phyloP scores from a whole-genome alignment of 2,329 filamentous ascomycete species.

The Fusarium verticillioides region DNA sequence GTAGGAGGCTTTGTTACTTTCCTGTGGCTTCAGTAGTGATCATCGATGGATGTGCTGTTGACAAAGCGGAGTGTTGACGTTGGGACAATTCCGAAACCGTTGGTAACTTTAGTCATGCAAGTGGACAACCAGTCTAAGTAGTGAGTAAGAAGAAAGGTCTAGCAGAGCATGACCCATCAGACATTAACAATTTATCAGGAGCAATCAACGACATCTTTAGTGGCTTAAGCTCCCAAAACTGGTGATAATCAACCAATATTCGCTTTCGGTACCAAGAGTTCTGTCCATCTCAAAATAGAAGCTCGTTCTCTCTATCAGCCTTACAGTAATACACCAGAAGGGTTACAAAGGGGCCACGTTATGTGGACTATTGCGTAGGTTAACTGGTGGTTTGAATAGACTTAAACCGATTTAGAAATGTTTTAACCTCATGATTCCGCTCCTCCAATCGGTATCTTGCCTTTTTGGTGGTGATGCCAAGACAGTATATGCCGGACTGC shows the following conservation, averaged over 20 bases:
- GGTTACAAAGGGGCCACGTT: neutral
- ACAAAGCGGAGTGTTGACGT: neutral
- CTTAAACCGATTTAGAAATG: neutral
- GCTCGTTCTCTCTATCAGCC: neutral
- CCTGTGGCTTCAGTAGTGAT: neutral
- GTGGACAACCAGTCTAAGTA: neutral
- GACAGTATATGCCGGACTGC: neutral
- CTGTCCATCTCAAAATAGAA: slow-evolving; percentile 25
- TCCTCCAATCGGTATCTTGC: neutral
- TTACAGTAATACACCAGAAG: neutral
- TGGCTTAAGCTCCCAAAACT: neutral
- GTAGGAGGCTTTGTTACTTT: no score
- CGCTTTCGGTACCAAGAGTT: neutral
- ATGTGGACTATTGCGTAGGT: neutral
- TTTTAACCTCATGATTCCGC: neutral
- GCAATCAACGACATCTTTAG: neutral
- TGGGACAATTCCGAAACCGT: neutral
- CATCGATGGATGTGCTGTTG: neutral
- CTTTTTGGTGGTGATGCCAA: neutral
- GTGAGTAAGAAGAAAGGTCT: neutral
- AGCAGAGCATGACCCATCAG: no score
- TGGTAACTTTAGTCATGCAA: neutral
- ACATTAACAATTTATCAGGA: neutral
- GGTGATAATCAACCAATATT: neutral
- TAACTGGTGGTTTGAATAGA: neutral